Evolutionary conservation across 2,329 filamentous ascomycete species (phyloP).

Genomic region (Myriosclerotinia curreyana): DNA sequence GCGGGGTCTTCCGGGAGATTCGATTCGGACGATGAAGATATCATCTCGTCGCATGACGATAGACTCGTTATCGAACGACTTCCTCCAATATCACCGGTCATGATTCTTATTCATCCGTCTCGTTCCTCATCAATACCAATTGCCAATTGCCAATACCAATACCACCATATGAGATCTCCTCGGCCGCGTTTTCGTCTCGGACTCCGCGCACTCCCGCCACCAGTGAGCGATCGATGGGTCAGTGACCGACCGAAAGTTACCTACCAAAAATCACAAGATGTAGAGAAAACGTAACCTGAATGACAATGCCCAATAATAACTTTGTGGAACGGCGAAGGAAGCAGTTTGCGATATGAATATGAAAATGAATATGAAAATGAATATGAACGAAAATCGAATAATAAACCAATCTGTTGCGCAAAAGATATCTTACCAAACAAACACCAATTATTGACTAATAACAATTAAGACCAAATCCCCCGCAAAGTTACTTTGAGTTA

Average conservation of each 20-base stretch:
- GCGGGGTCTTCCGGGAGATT: constrained; percentile 25
- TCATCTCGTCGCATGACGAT: constrained; percentile 15
- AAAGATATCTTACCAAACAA: neutral
- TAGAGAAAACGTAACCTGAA: neutral
- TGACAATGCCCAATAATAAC: neutral
- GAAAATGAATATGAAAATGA: neutral
- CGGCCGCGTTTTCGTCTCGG: neutral
- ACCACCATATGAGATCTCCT: neutral
- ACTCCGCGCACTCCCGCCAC: constrained; percentile 3
- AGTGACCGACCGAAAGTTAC: neutral
- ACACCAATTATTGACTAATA: neutral
- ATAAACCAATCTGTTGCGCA: neutral
- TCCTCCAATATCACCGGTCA: constrained; percentile 23
- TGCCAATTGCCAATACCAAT: too few relatives aligned
- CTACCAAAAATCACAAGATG: neutral
- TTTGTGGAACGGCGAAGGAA: neutral
- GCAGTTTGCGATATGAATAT: neutral
- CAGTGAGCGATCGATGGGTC: neutral
- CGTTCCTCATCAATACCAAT: neutral
- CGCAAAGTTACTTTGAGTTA: neutral
- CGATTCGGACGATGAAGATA: constrained; percentile 17
- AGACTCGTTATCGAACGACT: constrained; percentile 16
- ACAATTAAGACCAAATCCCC: neutral
- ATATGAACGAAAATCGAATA: neutral
- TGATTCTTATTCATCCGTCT: neutral